Evolutionary conservation across 2,329 filamentous ascomycete species (phyloP), one percentile per base, ranked within the genome.

Genomic region (Colletotrichum sp.): DNA sequence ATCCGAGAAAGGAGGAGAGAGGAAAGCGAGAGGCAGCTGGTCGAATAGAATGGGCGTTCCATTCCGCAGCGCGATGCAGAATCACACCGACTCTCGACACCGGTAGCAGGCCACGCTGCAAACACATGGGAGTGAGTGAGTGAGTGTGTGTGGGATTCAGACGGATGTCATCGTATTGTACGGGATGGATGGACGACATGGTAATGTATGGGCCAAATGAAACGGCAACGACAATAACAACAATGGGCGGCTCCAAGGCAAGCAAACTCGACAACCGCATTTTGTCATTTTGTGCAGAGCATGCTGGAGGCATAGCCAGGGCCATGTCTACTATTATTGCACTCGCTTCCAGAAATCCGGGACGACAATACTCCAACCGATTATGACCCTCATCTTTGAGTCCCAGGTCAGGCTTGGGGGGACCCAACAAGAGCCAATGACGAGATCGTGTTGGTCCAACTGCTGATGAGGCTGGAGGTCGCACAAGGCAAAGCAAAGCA

Each of bases 81-180:
- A 68, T 64, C 73, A 75, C 69, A 75, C 73, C 73, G 69, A 75
- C 73, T 68, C 30, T 75, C 32, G 59, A 72, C 36, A 44, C 36
- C 29, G 27, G 34, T 30, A 44, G 30, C 30, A 61, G 59, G 69
- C 55, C 72, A 72, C 57, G 57, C 71, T 62, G 55, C 73, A 75
- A 68, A 75, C 73, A 75, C 73, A 64, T 72, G 63, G 52, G 63
- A 34, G 27, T 22, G 44, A 52, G 44, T 52, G 44, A 3, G 44
- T 52, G 44, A n/a, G 39, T 44, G 39, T 52, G 36, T 16, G 34
- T 27, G 27, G 63, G 16, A 66, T 66, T 39, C 36, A 29, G 32
- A 67, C 44, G 2, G 44, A 39, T 36, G 69, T 8, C 22, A 49
- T 25, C 49, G 30, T 19, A 39, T 55, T 30, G 22, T 13, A 64